Conservation (phyloP, 345 rosid genomes). For the Bruguiera sexangula region DNA sequence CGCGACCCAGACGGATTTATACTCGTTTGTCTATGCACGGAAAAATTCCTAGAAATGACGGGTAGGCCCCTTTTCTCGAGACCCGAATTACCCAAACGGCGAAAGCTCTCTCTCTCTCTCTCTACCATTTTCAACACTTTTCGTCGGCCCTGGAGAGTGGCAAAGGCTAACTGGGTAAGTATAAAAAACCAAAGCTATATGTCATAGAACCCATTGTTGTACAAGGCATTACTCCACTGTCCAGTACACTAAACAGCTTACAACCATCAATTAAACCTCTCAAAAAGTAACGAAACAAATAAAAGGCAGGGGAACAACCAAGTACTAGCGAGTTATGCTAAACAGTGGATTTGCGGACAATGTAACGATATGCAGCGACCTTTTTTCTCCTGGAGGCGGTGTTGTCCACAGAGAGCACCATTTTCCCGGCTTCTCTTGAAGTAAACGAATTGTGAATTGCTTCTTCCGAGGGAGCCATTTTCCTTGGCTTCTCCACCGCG, state of each 20-base stretch:
- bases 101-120: too few species aligned
- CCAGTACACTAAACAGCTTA: constrained; percentile 8
- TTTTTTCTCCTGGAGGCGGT: constrained; percentile 68
- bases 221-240: constrained; percentile 14
- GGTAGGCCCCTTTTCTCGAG: too few species aligned
- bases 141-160: background rate
- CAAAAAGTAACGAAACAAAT: background rate
- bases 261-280: constrained; percentile 12
- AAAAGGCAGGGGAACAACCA: background rate
- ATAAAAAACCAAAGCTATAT: background rate
- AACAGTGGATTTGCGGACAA: constrained; percentile 61
- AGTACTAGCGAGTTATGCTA: constrained; percentile 8
- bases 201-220: background rate
- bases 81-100: too few species aligned
- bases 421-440: constrained; percentile 69
- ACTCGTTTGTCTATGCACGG: too few species aligned
- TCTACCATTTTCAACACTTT: too few species aligned
- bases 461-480: constrained; percentile 52
- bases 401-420: constrained; percentile 89
- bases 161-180: background rate
- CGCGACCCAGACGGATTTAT: too few species aligned
- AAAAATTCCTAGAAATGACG: too few species aligned
- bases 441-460: constrained; percentile 78
- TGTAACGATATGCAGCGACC: constrained; percentile 90
- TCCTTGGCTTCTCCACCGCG: constrained; percentile 74